Evolutionary conservation across 2,329 filamentous ascomycete genomes (phyloP), one percentile per base, ranked within the genome.

Genomic region (Xylaria sp.): DNA sequence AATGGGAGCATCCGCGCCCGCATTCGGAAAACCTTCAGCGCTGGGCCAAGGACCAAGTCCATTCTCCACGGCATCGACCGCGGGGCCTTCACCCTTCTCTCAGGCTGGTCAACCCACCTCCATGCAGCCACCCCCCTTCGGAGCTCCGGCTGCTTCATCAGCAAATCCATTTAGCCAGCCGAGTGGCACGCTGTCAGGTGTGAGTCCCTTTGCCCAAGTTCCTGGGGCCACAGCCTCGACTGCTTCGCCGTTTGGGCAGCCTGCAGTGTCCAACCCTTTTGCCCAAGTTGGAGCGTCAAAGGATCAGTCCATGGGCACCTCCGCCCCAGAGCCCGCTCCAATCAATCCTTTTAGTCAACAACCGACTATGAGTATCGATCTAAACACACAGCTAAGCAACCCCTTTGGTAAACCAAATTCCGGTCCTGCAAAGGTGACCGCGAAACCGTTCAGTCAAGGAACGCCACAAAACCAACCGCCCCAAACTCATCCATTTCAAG

Each of bases 21-120:
- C 79, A 1, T 83, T 83, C 63, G 80, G 81, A n/a, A 74, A 79
- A 49, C 62, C 77, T 9, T 77, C 67, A 58, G 47, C 69, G 51
- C 27, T 79, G 56, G 73, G 72, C 4, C 20, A 27, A 77, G 42
- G 77, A 76, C 4, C 73, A 73, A 57, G 73, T 54, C 78, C 77
- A 4, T 79, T 79, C 45, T 69, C 69, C 13, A 69, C 62, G 25
- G 25, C 69, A 29, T 42, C 63, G 7, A 13, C 54, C n/a, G 55
- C 58, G 1, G 66, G 54, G 5, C 58, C 73, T n/a, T 74, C 76
- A 15, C 74, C 73, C 0, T 80, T 81, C 65, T 73, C 75, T 0
- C 76, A 79, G 62, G 63, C 77, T 33, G 69, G 74, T 17, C 74
- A 76, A 31, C 69, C 72, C 38, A 72, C 78, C 1, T 82, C 83